A percentile compares a stretch with the other conserved stretches of the same genome.
These are phyloP conservation scores for Lactifluus hygrophoroides DNA, from an alignment of 768 basidiomycete species.

Conservation along the genomic window DNA sequence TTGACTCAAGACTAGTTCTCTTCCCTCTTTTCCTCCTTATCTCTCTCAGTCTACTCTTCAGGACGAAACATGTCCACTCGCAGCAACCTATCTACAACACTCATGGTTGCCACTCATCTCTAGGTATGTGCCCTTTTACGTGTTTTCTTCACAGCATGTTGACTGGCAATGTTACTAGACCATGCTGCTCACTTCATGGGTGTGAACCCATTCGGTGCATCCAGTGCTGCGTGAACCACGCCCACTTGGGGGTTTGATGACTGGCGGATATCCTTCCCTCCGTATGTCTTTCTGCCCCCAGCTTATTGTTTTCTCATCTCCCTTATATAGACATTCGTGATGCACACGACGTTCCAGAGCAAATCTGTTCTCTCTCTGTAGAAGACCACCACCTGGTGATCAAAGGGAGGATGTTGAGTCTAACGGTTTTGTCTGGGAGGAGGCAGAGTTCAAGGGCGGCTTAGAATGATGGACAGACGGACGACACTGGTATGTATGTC, in stretches of 20 bases:
- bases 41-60: too few species aligned
- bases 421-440: slow-evolving; percentile 84
- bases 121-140: background rate
- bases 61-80: too few species aligned
- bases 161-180: background rate
- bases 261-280: slow-evolving; percentile 8
- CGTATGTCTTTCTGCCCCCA: slow-evolving; percentile 1
- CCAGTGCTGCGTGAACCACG: background rate
- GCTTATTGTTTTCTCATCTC: background rate
- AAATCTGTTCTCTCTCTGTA: too few species aligned
- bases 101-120: too few species aligned
- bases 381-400: too few species aligned
- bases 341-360: slow-evolving; percentile 72
- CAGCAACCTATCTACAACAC: too few species aligned
- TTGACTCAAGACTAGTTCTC: too few species aligned
- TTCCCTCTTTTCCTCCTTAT: too few species aligned
- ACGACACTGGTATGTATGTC: slow-evolving; percentile 55
- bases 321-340: slow-evolving; percentile 55
- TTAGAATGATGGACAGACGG: slow-evolving; percentile 78
- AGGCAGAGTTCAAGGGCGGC: slow-evolving; percentile 58
- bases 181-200: background rate
- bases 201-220: background rate
- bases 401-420: too few species aligned
- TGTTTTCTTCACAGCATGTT: background rate
- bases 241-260: background rate